Evolutionary conservation across 495 filamentous ascomycete species (phyloP).

Genomic region (Apodospora peruviana): DNA sequence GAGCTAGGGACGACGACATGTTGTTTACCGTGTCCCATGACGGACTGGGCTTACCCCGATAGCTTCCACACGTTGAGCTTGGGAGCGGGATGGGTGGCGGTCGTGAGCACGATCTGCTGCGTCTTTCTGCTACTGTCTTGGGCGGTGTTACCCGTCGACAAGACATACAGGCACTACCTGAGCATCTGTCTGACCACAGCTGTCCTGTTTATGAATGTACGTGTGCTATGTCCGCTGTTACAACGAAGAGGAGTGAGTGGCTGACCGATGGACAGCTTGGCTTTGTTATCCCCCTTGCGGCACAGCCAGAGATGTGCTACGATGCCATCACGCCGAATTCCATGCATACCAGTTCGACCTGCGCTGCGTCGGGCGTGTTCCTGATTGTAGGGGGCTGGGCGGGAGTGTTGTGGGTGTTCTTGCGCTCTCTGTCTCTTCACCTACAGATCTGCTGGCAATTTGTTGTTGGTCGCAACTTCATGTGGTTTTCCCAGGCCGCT

Average conservation of each 20-base stretch:
- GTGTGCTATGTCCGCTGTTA: too few relatives aligned
- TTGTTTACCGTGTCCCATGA: constrained; percentile 86
- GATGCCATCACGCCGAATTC: constrained; percentile 90
- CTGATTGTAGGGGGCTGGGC: constrained; percentile 79
- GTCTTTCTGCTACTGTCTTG: constrained; percentile 79
- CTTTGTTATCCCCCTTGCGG: constrained; percentile 85
- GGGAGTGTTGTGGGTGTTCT: constrained; percentile 81
- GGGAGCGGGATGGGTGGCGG: constrained; percentile 72
- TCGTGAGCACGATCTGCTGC: constrained; percentile 64
- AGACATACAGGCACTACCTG: constrained; percentile 86
- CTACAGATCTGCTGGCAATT: constrained; percentile 98
- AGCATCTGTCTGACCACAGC: constrained; percentile 78
- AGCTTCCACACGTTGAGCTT: constrained; percentile 59
- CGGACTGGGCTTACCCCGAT: constrained; percentile 78
- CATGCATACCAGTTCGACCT: constrained; percentile 75
- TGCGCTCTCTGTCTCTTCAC: constrained; percentile 86
- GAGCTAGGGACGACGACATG: constrained; percentile 44
- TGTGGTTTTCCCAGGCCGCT: constrained; percentile 72
- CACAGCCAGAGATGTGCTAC: constrained; percentile 75
- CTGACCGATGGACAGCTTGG: too few relatives aligned
- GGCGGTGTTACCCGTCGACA: constrained; percentile 76
- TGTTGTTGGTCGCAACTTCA: constrained; percentile 81
- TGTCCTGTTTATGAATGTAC: constrained; percentile 71
- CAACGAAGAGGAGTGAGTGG: too few relatives aligned
- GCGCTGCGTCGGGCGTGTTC: constrained; percentile 83